These are phyloP conservation scores for Thalassiosira profunda DNA, from an alignment of 108 stramenopile species.

Conservation along the genomic window DNA sequence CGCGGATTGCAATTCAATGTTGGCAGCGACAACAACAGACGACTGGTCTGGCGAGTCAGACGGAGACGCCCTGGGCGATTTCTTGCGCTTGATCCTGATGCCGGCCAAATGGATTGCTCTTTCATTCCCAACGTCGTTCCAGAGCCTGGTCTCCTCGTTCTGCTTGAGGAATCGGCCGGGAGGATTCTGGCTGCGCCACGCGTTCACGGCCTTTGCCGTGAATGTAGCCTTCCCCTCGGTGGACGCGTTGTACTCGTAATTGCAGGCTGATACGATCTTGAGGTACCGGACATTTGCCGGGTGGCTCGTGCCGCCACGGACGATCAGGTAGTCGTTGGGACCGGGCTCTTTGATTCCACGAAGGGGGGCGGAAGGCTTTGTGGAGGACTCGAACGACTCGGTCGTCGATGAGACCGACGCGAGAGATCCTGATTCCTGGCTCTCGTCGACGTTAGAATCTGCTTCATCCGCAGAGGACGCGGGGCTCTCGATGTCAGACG, in stretches of 20 bases:
- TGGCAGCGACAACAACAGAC: no score
- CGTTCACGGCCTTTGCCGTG: constrained; percentile 78
- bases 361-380: neutral
- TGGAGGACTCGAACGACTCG: no score
- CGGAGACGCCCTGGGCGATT: no score
- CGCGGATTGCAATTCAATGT: no score
- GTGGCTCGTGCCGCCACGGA: constrained; percentile 86
- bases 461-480: no score
- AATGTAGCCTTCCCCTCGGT: constrained; percentile 86
- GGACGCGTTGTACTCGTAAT: constrained; percentile 76
- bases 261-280: constrained; percentile 79
- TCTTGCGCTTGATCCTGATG: no score
- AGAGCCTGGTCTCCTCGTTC: constrained; percentile 73
- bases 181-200: constrained; percentile 75
- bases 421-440: no score
- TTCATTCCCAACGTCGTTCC: constrained; percentile 87
- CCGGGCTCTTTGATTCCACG: constrained; percentile 54
- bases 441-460: no score
- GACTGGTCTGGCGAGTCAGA: no score
- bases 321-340: constrained; percentile 85
- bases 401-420: no score
- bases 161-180: constrained; percentile 89
- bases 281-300: constrained; percentile 87
- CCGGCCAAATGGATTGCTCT: no score
- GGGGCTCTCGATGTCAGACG: no score